Base-by-base conservation (phyloP, 345 rosid genomes). In the Eucalyptus cloeziana region DNA sequence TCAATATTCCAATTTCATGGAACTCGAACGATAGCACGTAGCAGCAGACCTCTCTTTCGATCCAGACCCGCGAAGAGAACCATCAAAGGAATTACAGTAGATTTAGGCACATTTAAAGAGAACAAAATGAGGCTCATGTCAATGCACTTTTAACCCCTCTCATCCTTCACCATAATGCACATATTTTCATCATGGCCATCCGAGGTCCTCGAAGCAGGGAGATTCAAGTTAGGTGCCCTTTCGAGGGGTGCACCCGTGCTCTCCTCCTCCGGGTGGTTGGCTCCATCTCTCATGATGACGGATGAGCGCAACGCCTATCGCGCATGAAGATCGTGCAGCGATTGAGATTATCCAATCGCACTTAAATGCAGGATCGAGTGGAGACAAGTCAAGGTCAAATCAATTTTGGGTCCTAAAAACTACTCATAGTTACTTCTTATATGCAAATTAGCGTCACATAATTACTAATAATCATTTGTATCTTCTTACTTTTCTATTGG, bases 241-340 rank as follows among this genome's bases (percentile, higher is more conserved):
- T 60, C 31, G 6, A 25, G 67, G 31, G 67, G 15, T 2, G 15
- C 15, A 2, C 3, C 17, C 0, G 1, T 30, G 17, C 33, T 62
- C 33, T 62, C 37, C 71, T 64, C 37, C 76, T 64, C 37, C 7
- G 1, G 2, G 76, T 64, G 13, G 67, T 25, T 58, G n/a, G 14
- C 67, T 58, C 67, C 67, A 25, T 25, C 67, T 58, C 64, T 56
- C 7, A 1, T 58, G 14, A 25, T 25, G n/a, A 58, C 7, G 0
- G 67, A 58, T 25, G n/a, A 58, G n/a, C 25, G 67, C n/a, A 13
- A 62, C 2, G 7, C 69, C 33, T 27, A 62, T 62, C 31, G 4
- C 17, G 4, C 69, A 30, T 31, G n/a, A 62, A 62, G 69, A 30
- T 62, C 33, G 15, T 27, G 30, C 31, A 5, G 27, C 67, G 4